phyloP scores from a whole-genome alignment of 1,284 basidiomycete genomes.

The Pyrrhoderma lamaoense region DNA sequence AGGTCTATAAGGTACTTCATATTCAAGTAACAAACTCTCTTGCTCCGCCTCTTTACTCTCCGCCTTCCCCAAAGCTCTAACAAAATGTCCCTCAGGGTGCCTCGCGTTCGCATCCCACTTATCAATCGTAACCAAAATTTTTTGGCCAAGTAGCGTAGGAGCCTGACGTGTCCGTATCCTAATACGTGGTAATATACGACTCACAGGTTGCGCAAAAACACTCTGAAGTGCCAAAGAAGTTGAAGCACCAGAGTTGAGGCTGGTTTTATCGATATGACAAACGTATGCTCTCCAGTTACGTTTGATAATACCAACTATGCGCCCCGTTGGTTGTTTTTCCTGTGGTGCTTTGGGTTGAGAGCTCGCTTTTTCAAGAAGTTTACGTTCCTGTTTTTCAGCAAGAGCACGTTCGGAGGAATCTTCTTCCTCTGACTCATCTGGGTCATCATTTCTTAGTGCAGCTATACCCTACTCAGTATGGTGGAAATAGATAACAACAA shows the following conservation, averaged over 20 bases:
- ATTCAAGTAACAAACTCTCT: slow-evolving; percentile 91
- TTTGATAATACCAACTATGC: slow-evolving; percentile 88
- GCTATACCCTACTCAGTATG: slow-evolving; percentile 35
- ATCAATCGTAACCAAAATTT: slow-evolving; percentile 95
- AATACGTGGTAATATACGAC: slow-evolving; percentile 88
- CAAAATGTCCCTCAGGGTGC: slow-evolving; percentile 97
- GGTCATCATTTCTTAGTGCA: slow-evolving; percentile 85
- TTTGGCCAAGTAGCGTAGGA: slow-evolving; percentile 81
- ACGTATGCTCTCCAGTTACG: slow-evolving; percentile 98
- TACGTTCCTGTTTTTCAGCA: slow-evolving; percentile 43
- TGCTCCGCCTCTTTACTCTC: slow-evolving; percentile 97
- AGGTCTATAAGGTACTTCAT: slow-evolving; percentile 93
- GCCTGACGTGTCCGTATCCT: slow-evolving; percentile 93
- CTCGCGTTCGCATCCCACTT: slow-evolving; percentile 82
- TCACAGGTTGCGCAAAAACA: slow-evolving; percentile 93
- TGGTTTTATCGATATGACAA: slow-evolving; percentile 89
- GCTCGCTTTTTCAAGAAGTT: slow-evolving; percentile 33
- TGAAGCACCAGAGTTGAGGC: slow-evolving; percentile 71
- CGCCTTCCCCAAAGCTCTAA: slow-evolving; percentile 84
- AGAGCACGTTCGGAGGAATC: slow-evolving; percentile 42
- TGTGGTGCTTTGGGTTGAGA: slow-evolving; percentile 36
- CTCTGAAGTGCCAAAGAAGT: slow-evolving; percentile 87
- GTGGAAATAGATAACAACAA: slow-evolving; percentile 1
- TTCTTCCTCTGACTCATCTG: slow-evolving; percentile 67
- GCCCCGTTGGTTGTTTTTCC: slow-evolving; percentile 84